phyloP scores from a whole-genome alignment of 306 rosid genomes.

The Pyrus bretschneideri region DNA sequence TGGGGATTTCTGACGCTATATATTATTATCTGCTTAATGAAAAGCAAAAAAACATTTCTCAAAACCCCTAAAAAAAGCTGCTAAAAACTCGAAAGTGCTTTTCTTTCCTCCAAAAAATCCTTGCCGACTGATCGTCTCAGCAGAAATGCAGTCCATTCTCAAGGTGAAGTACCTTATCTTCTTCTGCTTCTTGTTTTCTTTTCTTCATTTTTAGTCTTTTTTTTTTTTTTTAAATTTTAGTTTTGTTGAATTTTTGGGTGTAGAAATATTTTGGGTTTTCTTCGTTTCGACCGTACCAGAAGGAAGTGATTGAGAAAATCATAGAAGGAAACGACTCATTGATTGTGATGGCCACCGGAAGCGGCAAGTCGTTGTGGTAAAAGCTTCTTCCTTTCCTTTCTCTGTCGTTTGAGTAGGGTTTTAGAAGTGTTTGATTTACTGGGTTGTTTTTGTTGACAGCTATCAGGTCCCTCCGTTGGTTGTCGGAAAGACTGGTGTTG shows the following conservation, averaged over 20 bases:
- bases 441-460: slow-evolving; percentile 24
- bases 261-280: slow-evolving; percentile 70
- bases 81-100: not conserved
- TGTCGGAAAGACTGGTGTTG: slow-evolving; percentile 67
- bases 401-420: not conserved
- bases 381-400: slow-evolving; percentile 12
- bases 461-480: slow-evolving; percentile 92
- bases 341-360: slow-evolving; percentile 94
- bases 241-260: not conserved
- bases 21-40: not conserved
- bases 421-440: not conserved
- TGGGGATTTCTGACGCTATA: not conserved
- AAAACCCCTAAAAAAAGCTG: not conserved
- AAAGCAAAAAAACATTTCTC: no score
- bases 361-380: slow-evolving; percentile 87
- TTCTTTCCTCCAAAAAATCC: not conserved
- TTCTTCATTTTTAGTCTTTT: not conserved
- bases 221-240: not conserved
- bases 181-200: not conserved
- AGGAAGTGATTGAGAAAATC: slow-evolving; percentile 55
- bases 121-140: not conserved
- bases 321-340: slow-evolving; percentile 60
- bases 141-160: slow-evolving; percentile 29
- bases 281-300: slow-evolving; percentile 64
- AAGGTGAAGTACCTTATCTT: slow-evolving; percentile 26